These are phyloP conservation scores for Dendrostoma leiphaemia DNA, from an alignment of 2,329 filamentous ascomycete species.

Conservation along the genomic window DNA sequence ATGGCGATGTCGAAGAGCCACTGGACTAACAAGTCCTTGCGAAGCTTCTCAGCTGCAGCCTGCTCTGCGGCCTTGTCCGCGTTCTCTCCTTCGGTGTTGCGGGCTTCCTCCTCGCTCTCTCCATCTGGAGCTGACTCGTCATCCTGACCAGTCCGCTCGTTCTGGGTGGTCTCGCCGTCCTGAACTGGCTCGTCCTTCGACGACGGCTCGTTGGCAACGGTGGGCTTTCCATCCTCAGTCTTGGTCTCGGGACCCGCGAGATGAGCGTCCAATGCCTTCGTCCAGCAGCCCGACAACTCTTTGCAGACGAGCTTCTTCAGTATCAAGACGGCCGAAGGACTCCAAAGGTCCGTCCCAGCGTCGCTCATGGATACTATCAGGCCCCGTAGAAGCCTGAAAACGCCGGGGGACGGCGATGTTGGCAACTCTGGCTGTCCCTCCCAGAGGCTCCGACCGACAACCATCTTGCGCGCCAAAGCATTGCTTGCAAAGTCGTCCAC, in stretches of 20 bases:
- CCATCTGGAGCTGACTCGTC: slow-evolving; percentile 9
- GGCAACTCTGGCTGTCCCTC: slow-evolving; percentile 75
- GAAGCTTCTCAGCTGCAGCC: slow-evolving; percentile 23
- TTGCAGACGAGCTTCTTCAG: slow-evolving; percentile 59
- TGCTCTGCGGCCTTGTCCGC: slow-evolving; percentile 16
- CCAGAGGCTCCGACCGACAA: slow-evolving; percentile 71
- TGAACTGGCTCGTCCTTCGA: neutral
- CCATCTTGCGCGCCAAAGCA: slow-evolving; percentile 41
- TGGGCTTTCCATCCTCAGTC: slow-evolving; percentile 15
- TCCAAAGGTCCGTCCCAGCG: slow-evolving; percentile 80
- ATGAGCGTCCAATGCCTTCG: slow-evolving; percentile 35
- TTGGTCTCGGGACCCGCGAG: slow-evolving; percentile 21
- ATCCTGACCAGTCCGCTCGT: neutral
- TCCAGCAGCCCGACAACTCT: slow-evolving; percentile 51
- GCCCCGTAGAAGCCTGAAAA: slow-evolving; percentile 69
- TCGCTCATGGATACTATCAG: slow-evolving; percentile 67
- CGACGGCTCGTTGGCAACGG: slow-evolving; percentile 15
- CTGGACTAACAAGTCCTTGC: slow-evolving; percentile 52
- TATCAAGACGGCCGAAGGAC: slow-evolving; percentile 58
- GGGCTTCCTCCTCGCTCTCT: slow-evolving; percentile 11
- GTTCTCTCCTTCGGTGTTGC: slow-evolving; percentile 16
- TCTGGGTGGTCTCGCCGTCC: neutral
- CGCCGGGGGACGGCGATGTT: slow-evolving; percentile 70
- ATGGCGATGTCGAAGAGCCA: slow-evolving; percentile 61
- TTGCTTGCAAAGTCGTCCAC: slow-evolving; percentile 46